These are phyloP conservation scores for Sclerotinia borealis DNA, from an alignment of 2,329 filamentous ascomycete genomes.

Conservation along the genomic window DNA sequence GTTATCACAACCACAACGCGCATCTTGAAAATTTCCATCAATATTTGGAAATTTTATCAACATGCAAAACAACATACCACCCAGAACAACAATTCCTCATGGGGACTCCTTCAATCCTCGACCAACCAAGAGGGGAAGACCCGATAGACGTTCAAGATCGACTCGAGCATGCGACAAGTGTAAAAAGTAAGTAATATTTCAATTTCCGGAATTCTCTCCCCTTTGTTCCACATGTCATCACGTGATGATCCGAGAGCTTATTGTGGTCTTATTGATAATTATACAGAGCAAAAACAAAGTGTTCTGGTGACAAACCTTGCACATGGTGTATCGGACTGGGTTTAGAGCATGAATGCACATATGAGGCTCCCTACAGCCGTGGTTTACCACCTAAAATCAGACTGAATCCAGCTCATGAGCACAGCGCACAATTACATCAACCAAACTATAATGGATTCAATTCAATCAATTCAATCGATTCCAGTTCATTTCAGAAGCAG, in stretches of 20 bases:
- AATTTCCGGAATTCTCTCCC: not conserved
- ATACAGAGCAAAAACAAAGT: slow-evolving; percentile 35
- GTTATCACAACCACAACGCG: not conserved
- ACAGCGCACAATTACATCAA: not conserved
- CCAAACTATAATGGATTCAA: not conserved
- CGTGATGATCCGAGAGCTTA: not conserved
- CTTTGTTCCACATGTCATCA: not conserved
- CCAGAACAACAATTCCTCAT: not conserved
- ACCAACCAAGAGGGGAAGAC: not conserved
- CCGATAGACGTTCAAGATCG: slow-evolving; percentile 29
- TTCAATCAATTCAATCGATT: not conserved
- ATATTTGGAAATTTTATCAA: not conserved
- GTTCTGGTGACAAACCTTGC: slow-evolving; percentile 37
- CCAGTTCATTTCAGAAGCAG: no score
- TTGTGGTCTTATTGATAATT: not conserved
- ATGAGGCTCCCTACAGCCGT: not conserved
- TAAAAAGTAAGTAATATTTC: slow-evolving; percentile 37
- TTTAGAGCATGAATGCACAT: not conserved
- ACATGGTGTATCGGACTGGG: slow-evolving; percentile 27
- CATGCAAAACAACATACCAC: not conserved
- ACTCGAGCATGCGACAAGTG: slow-evolving; percentile 43
- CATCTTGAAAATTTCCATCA: not conserved
- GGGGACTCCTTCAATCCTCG: no score
- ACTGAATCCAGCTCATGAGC: not conserved
- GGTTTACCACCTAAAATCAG: not conserved